Percentiles rank a stretch among this genome's conserved stretches.
phyloP scores from a whole-genome alignment of 73 alveolate genomes.

The Halteria grandinella region DNA sequence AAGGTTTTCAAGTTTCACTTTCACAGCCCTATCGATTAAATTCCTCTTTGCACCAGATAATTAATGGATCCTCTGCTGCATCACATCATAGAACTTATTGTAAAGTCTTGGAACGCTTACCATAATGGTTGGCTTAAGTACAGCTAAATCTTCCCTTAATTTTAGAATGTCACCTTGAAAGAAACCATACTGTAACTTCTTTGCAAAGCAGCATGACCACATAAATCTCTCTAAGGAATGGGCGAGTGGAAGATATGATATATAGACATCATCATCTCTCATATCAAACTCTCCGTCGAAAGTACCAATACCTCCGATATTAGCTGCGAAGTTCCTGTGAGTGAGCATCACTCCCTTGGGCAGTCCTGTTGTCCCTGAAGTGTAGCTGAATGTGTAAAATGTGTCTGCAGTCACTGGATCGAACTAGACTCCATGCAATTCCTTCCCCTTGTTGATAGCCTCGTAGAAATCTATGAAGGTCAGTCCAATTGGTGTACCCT shows the following conservation, averaged over 20 bases:
- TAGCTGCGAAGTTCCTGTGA: conserved; percentile 67
- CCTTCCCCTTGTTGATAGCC: conserved; percentile 49
- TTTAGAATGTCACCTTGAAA: conserved; percentile 87
- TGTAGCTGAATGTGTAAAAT: conserved; percentile 76
- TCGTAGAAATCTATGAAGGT: conserved; percentile 21
- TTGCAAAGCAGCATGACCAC: conserved; percentile 65
- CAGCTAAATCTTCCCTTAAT: conserved; percentile 87
- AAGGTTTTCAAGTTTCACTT: conserved; percentile 64
- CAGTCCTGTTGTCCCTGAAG: conserved; percentile 84
- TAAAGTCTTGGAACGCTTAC: conserved; percentile 97
- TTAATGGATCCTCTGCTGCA: conserved; percentile 71
- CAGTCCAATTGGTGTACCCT: conserved; percentile 37
- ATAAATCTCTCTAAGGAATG: conserved; percentile 89
- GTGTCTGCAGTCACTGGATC: conserved; percentile 64
- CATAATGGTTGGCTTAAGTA: conserved; percentile 93
- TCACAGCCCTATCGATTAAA: conserved; percentile 80
- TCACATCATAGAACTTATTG: conserved; percentile 89
- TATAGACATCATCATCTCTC: conserved; percentile 72
- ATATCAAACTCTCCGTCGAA: conserved; percentile 7
- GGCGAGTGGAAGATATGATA: conserved; percentile 92
- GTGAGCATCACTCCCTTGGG: conserved; percentile 83
- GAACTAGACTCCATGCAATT: conserved; percentile 1
- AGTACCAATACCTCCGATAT: conserved; percentile 28
- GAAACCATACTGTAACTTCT: conserved; percentile 75
- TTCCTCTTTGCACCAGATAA: conserved; percentile 70